Evolutionary conservation across 352 stramenopile genomes (phyloP).

Genomic region (Globisporangium spinosum): DNA sequence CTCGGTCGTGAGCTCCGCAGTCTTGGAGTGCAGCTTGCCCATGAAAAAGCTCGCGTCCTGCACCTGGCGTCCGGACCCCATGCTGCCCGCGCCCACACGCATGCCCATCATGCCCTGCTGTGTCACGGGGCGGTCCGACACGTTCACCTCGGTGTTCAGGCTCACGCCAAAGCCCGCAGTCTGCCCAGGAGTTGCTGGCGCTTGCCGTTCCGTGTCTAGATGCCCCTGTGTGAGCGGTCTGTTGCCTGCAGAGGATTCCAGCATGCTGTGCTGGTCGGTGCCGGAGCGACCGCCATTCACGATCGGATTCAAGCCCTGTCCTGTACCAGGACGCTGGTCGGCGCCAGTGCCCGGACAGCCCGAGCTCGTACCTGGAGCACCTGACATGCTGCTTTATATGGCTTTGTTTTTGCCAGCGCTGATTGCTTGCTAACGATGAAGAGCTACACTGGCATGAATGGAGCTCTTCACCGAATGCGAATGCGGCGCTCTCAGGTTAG

Average conservation of each 20-base stretch:
- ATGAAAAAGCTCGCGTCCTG: slow-evolving; percentile 90
- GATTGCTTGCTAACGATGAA: neutral
- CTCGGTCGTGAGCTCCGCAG: slow-evolving; percentile 80
- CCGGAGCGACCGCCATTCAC: slow-evolving; percentile 38
- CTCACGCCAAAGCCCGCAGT: slow-evolving; percentile 70
- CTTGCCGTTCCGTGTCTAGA: slow-evolving; percentile 50
- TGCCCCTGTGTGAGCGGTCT: slow-evolving; percentile 46
- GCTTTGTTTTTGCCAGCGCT: neutral
- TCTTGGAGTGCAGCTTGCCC: slow-evolving; percentile 88
- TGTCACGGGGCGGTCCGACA: slow-evolving; percentile 90
- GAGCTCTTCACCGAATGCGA: neutral
- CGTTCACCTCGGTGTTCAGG: slow-evolving; percentile 89
- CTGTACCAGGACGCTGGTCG: slow-evolving; percentile 47
- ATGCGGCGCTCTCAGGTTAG: neutral
- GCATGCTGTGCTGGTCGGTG: slow-evolving; percentile 45
- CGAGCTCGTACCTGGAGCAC: slow-evolving; percentile 48
- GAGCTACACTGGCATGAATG: neutral
- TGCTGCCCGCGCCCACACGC: slow-evolving; percentile 58
- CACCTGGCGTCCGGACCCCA: slow-evolving; percentile 71
- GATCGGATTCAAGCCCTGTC: slow-evolving; percentile 60
- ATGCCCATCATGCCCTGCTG: slow-evolving; percentile 93
- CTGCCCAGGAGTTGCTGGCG: slow-evolving; percentile 59
- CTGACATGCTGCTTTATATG: slow-evolving; percentile 22
- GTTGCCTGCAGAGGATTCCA: slow-evolving; percentile 46
- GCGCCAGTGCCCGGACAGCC: slow-evolving; percentile 52